Conservation (phyloP, 768 basidiomycete species). For the Rhodocollybia butyracea region DNA sequence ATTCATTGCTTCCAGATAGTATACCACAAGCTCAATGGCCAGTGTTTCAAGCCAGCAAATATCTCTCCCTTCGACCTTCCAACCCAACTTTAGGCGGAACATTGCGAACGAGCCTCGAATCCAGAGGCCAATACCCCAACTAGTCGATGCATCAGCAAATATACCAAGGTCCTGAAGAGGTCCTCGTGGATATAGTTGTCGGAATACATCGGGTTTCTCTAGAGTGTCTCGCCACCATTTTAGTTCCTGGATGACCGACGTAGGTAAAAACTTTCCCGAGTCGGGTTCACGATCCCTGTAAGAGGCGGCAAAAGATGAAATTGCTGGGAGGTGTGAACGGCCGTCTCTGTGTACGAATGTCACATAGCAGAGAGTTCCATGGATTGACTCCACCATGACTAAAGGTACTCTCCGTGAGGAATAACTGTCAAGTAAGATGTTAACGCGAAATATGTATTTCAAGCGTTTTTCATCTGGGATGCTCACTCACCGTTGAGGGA, state of each 20-base stretch:
- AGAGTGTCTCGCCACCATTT: too few species aligned
- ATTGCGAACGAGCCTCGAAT: not conserved
- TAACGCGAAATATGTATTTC: not conserved
- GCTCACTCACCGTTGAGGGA: slow-evolving; percentile 16
- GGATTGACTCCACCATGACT: not conserved
- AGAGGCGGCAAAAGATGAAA: too few species aligned
- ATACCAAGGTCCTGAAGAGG: not conserved
- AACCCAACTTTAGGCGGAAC: not conserved
- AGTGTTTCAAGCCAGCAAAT: not conserved
- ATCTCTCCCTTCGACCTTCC: not conserved
- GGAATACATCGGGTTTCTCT: too few species aligned
- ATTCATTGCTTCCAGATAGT: not conserved
- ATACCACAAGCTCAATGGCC: not conserved
- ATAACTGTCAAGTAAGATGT: not conserved
- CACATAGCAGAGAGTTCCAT: too few species aligned
- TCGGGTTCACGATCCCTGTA: too few species aligned
- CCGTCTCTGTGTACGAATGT: too few species aligned
- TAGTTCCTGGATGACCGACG: too few species aligned
- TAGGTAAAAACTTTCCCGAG: too few species aligned
- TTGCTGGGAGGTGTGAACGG: too few species aligned
- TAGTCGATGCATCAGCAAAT: not conserved
- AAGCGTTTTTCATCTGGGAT: slow-evolving; percentile 22
- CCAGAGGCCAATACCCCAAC: not conserved
- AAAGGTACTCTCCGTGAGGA: not conserved
- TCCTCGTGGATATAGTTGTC: too few species aligned